These are phyloP conservation scores for Aspergillus pseudoterreus DNA, from an alignment of 2,329 filamentous ascomycete species.

Conservation along the genomic window DNA sequence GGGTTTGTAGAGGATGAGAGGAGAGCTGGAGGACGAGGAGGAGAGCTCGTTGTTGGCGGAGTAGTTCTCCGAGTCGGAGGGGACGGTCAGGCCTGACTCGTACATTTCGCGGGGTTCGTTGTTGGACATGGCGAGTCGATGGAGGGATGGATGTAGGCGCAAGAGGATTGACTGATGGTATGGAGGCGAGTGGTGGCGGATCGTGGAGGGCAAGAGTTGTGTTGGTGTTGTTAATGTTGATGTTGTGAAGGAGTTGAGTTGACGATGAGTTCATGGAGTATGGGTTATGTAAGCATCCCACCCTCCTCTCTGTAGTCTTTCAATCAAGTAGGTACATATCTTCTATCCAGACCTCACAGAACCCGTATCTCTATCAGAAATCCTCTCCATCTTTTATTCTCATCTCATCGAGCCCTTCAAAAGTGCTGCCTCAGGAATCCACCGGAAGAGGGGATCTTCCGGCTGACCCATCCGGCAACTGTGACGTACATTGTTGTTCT, in stretches of 20 bases:
- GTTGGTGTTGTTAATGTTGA: not conserved
- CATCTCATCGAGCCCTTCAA: no score
- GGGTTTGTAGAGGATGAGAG: slow-evolving; percentile 69
- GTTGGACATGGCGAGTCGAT: slow-evolving; percentile 25
- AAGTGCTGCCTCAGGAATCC: slow-evolving; percentile 13
- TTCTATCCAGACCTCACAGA: no score
- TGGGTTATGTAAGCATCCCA: not conserved
- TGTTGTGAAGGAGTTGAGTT: not conserved
- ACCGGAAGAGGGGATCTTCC: slow-evolving; percentile 24
- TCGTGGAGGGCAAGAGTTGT: no score
- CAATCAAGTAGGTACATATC: no score
- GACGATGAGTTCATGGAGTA: no score
- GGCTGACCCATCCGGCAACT: slow-evolving; percentile 36
- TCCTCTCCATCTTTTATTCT: no score
- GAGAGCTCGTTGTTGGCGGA: slow-evolving; percentile 39
- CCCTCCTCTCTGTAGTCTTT: no score
- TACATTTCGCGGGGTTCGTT: slow-evolving; percentile 35
- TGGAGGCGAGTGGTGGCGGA: not conserved
- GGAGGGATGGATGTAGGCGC: slow-evolving; percentile 3
- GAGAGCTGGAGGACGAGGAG: slow-evolving; percentile 35
- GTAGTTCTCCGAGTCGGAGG: slow-evolving; percentile 48
- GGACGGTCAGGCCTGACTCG: slow-evolving; percentile 43
- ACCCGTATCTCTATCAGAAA: no score
- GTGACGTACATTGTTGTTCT: slow-evolving; percentile 30
- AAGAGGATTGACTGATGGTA: not conserved